phyloP scores from a whole-genome alignment of 306 rosid genomes.

The Prunus mume region DNA sequence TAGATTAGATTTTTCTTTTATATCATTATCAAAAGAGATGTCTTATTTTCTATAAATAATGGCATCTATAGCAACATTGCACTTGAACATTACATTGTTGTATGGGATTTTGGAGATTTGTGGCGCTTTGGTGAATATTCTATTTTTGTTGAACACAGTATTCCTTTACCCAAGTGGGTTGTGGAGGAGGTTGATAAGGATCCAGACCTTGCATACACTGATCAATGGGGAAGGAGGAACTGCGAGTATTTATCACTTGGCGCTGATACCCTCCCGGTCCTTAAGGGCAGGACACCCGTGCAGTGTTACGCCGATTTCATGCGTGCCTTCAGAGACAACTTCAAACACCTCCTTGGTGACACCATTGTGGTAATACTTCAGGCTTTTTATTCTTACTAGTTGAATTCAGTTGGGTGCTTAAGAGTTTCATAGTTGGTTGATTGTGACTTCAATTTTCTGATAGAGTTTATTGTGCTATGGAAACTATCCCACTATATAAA shows the following conservation, averaged over 20 bases:
- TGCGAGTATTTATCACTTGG: conserved; percentile 83
- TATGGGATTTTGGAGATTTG: not conserved
- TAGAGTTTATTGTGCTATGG: not conserved
- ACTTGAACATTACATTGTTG: not conserved
- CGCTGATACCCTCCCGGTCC: conserved; percentile 75
- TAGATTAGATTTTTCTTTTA: too few relatives aligned
- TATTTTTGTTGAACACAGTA: conserved; percentile 42
- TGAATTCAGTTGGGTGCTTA: not conserved
- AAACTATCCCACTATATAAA: not conserved
- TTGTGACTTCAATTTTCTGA: not conserved
- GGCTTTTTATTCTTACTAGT: not conserved
- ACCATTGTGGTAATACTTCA: conserved; percentile 71
- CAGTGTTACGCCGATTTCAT: conserved; percentile 94
- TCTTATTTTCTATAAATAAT: not conserved
- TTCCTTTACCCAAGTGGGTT: conserved; percentile 94
- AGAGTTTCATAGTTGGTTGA: not conserved
- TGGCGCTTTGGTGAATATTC: not conserved
- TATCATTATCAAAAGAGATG: not conserved
- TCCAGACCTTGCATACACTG: conserved; percentile 83
- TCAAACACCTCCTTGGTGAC: conserved; percentile 77
- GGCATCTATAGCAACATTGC: not conserved
- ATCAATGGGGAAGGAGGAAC: conserved; percentile 97
- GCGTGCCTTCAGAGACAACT: conserved; percentile 81
- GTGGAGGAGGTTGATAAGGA: conserved; percentile 74
- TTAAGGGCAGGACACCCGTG: conserved; percentile 89